phyloP scores from a whole-genome alignment of 1,284 basidiomycete species.

The Cutaneotrichosporon arboriforme region DNA sequence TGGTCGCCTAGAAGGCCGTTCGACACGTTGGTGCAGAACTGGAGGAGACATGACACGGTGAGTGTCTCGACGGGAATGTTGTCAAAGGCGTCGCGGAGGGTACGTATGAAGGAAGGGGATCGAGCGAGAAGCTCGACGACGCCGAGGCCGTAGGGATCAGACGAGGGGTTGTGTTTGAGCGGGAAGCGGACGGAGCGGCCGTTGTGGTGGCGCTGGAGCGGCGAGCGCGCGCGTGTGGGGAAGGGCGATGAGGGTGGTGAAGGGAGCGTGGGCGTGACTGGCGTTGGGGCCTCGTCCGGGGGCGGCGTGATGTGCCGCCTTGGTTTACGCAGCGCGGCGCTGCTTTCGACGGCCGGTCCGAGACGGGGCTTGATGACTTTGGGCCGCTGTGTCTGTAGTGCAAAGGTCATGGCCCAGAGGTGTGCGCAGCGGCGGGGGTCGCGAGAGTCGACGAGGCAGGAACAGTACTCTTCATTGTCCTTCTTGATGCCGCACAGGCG shows the following conservation, averaged over 20 bases:
- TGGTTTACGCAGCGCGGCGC: too few relatives aligned
- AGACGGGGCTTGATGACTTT: not conserved
- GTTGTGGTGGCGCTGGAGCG: not conserved
- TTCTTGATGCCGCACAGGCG: not conserved
- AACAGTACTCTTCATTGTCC: slow-evolving; percentile 3
- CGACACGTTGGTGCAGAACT: not conserved
- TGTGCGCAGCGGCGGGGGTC: slow-evolving; percentile 2
- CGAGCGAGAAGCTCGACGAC: not conserved
- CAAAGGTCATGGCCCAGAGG: slow-evolving; percentile 1
- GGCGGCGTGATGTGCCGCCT: not conserved
- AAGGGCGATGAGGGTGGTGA: not conserved
- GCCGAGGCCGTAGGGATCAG: not conserved
- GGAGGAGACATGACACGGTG: not conserved
- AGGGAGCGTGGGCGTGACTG: not conserved
- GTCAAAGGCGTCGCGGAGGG: not conserved
- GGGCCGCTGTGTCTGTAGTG: not conserved
- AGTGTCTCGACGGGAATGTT: not conserved
- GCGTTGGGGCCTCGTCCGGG: too few relatives aligned
- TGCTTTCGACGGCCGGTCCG: too few relatives aligned
- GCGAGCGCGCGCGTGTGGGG: not conserved
- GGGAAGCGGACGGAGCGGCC: not conserved
- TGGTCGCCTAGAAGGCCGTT: not conserved
- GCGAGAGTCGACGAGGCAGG: not conserved
- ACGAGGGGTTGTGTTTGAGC: not conserved
- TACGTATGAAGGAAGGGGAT: not conserved